Percentiles rank a stretch among this genome's conserved stretches.
These are phyloP conservation scores for Akanthomyces uredinophilus DNA, from an alignment of 2,329 filamentous ascomycete genomes.

Conservation along the genomic window DNA sequence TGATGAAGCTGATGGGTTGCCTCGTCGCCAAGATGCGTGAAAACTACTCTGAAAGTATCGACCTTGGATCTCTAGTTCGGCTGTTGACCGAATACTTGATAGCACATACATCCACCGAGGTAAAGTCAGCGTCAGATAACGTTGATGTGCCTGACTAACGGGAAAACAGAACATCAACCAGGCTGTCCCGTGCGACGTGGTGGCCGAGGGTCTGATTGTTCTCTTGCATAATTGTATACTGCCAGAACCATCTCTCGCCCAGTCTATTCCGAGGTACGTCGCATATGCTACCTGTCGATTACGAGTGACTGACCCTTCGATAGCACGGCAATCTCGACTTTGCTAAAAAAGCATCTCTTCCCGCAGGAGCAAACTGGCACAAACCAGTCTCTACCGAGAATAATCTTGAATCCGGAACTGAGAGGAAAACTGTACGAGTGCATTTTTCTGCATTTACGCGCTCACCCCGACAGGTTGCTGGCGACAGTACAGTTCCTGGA, in stretches of 20 bases:
- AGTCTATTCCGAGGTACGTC: conserved; percentile 24
- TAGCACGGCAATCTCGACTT: conserved; percentile 26
- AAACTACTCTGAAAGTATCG: conserved; percentile 24
- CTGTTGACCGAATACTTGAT: conserved; percentile 21
- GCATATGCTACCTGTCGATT: not conserved
- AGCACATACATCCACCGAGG: conserved; percentile 37
- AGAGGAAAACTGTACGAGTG: conserved; percentile 57
- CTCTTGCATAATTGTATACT: conserved; percentile 29
- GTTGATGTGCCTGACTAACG: not conserved
- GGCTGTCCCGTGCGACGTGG: conserved; percentile 22
- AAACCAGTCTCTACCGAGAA: conserved; percentile 28
- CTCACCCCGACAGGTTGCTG: conserved; percentile 43
- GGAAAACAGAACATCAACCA: conserved; percentile 24
- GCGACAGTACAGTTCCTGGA: conserved; percentile 42
- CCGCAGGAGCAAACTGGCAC: conserved; percentile 37
- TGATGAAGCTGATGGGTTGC: conserved; percentile 37
- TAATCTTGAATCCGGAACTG: conserved; percentile 49
- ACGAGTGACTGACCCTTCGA: conserved; percentile 19
- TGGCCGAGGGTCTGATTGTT: conserved; percentile 27
- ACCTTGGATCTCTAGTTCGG: conserved; percentile 27
- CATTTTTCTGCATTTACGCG: conserved; percentile 51
- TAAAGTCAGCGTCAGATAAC: conserved; percentile 15
- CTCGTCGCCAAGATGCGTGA: conserved; percentile 34
- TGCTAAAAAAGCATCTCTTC: conserved; percentile 64
- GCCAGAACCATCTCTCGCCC: conserved; percentile 22